A percentile compares a stretch with the other conserved stretches of the same genome.
These are phyloP conservation scores for Fusarium nisikadoi DNA, from an alignment of 2,329 filamentous ascomycete species.

Conservation along the genomic window DNA sequence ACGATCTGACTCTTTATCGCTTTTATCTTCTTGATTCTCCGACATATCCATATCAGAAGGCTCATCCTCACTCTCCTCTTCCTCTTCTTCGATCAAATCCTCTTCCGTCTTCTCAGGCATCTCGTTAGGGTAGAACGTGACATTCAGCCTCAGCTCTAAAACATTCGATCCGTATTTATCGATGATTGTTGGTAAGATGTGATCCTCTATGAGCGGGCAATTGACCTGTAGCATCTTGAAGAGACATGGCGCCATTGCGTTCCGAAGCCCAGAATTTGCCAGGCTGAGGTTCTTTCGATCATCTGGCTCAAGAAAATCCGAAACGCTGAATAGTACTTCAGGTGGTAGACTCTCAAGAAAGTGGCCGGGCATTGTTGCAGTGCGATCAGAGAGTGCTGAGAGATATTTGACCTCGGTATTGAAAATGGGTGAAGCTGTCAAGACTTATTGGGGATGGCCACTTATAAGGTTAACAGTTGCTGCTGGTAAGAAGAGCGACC, in stretches of 20 bases:
- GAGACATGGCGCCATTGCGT: not conserved
- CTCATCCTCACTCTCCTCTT: not conserved
- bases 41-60: not conserved
- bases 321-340: not conserved
- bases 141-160: not conserved
- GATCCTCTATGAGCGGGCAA: not conserved
- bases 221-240: not conserved
- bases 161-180: not conserved
- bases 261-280: not conserved
- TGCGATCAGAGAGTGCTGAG: not conserved
- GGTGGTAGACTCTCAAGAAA: not conserved
- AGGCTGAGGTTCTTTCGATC: not conserved
- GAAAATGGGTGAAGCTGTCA: not conserved
- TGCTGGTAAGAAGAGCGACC: not conserved
- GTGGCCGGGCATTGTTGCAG: not conserved
- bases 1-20: not conserved
- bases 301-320: not conserved
- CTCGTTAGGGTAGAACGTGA: not conserved
- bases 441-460: not conserved
- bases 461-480: not conserved
- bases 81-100: not conserved
- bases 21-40: not conserved
- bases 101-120: not conserved
- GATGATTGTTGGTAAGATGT: not conserved
- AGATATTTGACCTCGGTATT: not conserved